Percentiles rank a stretch among this genome's conserved stretches.
Evolutionary conservation across 1,284 basidiomycete genomes (phyloP).

Genomic region (Hemileia vastatrix): DNA sequence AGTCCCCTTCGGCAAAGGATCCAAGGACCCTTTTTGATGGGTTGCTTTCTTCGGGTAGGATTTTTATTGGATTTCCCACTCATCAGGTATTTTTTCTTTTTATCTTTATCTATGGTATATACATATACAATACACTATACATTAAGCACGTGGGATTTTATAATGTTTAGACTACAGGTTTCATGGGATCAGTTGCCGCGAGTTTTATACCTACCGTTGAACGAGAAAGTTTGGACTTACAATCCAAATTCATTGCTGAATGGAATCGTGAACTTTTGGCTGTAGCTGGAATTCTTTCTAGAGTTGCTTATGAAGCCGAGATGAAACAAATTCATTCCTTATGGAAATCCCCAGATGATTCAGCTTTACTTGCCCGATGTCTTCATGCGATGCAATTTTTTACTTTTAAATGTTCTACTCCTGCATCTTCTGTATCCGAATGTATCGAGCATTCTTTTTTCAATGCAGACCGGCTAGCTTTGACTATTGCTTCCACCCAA

Average conservation of each 20-base stretch:
- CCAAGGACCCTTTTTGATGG: conserved; percentile 43
- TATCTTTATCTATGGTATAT: no score
- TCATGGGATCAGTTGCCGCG: conserved; percentile 81
- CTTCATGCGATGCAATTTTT: conserved; percentile 82
- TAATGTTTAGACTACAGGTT: conserved; percentile 84
- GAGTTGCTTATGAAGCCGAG: conserved; percentile 79
- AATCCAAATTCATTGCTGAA: conserved; percentile 43
- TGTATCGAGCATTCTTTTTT: conserved; percentile 76
- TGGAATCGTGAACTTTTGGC: conserved; percentile 83
- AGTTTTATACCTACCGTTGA: conserved; percentile 96
- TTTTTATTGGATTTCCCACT: conserved; percentile 63
- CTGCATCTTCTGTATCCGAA: conserved; percentile 71
- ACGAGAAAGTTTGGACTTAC: conserved; percentile 75
- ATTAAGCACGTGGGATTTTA: no score
- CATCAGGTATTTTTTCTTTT: no score
- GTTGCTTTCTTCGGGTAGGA: conserved; percentile 51
- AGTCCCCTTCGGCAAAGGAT: conserved; percentile 45
- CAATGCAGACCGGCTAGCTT: conserved; percentile 50
- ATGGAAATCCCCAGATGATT: conserved; percentile 45
- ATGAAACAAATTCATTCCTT: conserved; percentile 48
- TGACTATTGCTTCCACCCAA: conserved; percentile 68
- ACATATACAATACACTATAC: no score
- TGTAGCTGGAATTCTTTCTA: conserved; percentile 64
- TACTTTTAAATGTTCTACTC: conserved; percentile 75
- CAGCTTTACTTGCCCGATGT: conserved; percentile 53